phyloP scores from a whole-genome alignment of 495 filamentous ascomycete genomes.

The Lophiotrema nucula region DNA sequence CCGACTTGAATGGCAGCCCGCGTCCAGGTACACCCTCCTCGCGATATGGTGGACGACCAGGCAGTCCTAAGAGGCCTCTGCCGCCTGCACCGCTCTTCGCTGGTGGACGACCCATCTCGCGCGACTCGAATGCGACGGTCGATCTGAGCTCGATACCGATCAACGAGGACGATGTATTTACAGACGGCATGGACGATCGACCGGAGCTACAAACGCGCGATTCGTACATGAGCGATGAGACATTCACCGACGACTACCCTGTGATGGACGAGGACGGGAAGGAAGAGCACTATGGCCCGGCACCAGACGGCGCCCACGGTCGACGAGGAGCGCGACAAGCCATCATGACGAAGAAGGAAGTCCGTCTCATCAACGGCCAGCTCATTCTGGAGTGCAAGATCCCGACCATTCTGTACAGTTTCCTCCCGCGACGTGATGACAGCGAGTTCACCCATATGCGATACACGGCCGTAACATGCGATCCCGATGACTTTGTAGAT shows the following conservation, averaged over 20 bases:
- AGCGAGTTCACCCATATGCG: conserved; percentile 99
- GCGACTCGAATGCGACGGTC: conserved; percentile 50
- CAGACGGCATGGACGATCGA: conserved; percentile 39
- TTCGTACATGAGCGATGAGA: conserved; percentile 69
- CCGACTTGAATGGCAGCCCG: conserved; percentile 84
- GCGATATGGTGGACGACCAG: conserved; percentile 66
- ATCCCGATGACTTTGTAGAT: conserved; percentile 89
- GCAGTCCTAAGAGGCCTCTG: conserved; percentile 81
- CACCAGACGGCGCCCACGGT: conserved; percentile 79
- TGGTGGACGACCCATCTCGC: conserved; percentile 44
- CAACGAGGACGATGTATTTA: conserved; percentile 75
- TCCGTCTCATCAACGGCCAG: conserved; percentile 93
- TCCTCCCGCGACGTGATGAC: conserved; percentile 86
- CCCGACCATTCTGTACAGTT: conserved; percentile 93
- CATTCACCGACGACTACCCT: conserved; percentile 56
- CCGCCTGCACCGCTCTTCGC: conserved; percentile 87
- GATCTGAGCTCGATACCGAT: conserved; percentile 56
- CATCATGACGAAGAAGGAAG: conserved; percentile 90
- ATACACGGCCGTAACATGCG: conserved; percentile 99
- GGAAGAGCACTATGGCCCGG: conserved; percentile 74
- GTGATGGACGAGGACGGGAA: conserved; percentile 44
- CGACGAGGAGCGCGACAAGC: conserved; percentile 78
- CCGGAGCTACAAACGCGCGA: conserved; percentile 54
- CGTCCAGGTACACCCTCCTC: conserved; percentile 87
- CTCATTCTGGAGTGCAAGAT: conserved; percentile 98